A percentile compares a stretch with the other conserved stretches of the same genome.
phyloP scores from a whole-genome alignment of 1,284 basidiomycete genomes.

The Irpex rosettiformis region DNA sequence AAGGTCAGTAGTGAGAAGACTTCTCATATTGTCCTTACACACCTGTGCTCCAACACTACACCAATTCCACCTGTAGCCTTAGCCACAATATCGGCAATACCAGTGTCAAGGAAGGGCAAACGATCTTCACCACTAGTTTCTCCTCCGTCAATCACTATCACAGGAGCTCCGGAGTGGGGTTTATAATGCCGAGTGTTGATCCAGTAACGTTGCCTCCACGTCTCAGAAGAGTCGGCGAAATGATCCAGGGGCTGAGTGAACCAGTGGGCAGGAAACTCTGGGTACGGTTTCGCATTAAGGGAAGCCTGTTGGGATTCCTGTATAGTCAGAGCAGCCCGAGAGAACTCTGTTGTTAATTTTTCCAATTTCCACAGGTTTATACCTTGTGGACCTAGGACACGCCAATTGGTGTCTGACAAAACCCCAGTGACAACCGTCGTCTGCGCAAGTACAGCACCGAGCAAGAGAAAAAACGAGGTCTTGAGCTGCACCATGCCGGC shows the following conservation, averaged over 20 bases:
- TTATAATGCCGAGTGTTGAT: slow-evolving; percentile 82
- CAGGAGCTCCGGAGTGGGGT: slow-evolving; percentile 66
- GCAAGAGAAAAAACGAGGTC: background rate
- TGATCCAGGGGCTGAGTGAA: slow-evolving; percentile 89
- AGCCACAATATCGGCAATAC: slow-evolving; percentile 84
- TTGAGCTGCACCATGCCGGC: background rate
- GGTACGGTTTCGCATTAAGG: slow-evolving; percentile 9
- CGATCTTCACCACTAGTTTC: slow-evolving; percentile 78
- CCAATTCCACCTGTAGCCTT: slow-evolving; percentile 81
- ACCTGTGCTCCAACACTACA: slow-evolving; percentile 88
- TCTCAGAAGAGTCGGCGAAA: slow-evolving; percentile 48
- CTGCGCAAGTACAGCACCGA: background rate
- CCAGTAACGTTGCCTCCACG: slow-evolving; percentile 84
- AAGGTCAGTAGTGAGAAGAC: no score
- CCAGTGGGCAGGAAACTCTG: slow-evolving; percentile 57
- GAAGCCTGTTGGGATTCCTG: slow-evolving; percentile 9
- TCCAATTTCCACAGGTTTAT: slow-evolving; percentile 42
- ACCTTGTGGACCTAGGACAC: slow-evolving; percentile 32
- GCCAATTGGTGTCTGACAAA: background rate
- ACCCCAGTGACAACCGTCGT: background rate
- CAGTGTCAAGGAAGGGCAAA: slow-evolving; percentile 72
- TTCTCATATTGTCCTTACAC: slow-evolving; percentile 10
- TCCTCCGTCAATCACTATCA: slow-evolving; percentile 81
- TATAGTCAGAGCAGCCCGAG: slow-evolving; percentile 12
- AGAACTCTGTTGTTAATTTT: slow-evolving; percentile 8